Base-by-base conservation (phyloP, 1,284 basidiomycete species). In the Chalciporus piperatoides region DNA sequence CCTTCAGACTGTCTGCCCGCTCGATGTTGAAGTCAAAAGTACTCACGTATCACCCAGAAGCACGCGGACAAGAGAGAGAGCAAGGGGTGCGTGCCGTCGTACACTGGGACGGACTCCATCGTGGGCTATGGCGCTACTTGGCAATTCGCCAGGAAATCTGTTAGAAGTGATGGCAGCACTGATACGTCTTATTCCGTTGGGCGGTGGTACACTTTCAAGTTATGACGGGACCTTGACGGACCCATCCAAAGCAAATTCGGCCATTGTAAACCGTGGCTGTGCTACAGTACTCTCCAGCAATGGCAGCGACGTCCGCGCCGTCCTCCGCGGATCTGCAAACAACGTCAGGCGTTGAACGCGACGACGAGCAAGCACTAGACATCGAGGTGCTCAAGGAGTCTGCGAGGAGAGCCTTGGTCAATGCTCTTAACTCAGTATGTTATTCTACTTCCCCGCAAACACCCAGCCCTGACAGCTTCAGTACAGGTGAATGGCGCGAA, bases 401-500 rank as follows among this genome's bases (percentile, higher is more conserved):
- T 23, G 89, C 83, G 9, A 83, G 80, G 66, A 88, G 84, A 56
- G 82, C 80, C 11, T 68, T 94, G 12, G 78, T 94, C 4, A 90
- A 92, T 61, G 81, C 86, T 19, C 71, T 95, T 53, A 93, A 94
- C 67, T 86, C 90, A 42, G 91, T 88, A 58, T 48, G 84, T 54
- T 39, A 28, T 39, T 21, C 11, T 8, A 9, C 15, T 14, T 40
- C 15, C 40, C 36, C 3, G 40, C 36, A 37, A 44, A 19, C 43
- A 15, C 39, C 14, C 23, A 19, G 38, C 24, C 33, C 43, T 59
- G 46, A 49, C 46, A 52, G 46, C n/a, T 53, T 27, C 35, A n/a
- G 28, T 23, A 41, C 11, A 94, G 89, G 90, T 97, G 5, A 90
- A 89, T 70, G 95, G 93, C 8, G 84, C 90, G 44, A 99, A 99